Evolutionary conservation across 2,329 filamentous ascomycete species (phyloP).

Genomic region (Ceratocystis destructans): DNA sequence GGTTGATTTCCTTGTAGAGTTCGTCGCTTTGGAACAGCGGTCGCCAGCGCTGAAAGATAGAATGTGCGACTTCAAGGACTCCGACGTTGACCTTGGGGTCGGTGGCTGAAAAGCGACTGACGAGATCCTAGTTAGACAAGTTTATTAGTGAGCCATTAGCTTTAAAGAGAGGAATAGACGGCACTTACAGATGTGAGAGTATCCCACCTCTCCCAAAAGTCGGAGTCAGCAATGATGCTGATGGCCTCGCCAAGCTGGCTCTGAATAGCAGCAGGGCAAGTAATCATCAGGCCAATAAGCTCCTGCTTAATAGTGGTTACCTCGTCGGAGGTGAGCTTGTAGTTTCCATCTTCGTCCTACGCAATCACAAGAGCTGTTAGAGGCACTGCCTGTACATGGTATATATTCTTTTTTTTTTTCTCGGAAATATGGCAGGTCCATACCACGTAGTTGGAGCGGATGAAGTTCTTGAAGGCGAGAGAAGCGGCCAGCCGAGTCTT

Average conservation of each 20-base stretch:
- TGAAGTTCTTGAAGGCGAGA: slow-evolving; percentile 97
- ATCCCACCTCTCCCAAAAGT: slow-evolving; percentile 94
- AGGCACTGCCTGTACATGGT: background rate
- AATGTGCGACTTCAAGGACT: slow-evolving; percentile 92
- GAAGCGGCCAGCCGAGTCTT: slow-evolving; percentile 79
- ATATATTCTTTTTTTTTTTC: background rate
- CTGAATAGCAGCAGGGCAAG: slow-evolving; percentile 74
- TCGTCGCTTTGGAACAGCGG: slow-evolving; percentile 87
- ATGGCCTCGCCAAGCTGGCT: slow-evolving; percentile 92
- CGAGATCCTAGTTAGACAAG: slow-evolving; percentile 51
- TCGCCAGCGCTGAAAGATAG: slow-evolving; percentile 92
- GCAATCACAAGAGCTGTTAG: background rate
- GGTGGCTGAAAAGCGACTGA: slow-evolving; percentile 67
- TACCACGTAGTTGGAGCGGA: slow-evolving; percentile 81
- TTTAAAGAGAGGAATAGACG: background rate
- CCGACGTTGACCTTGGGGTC: slow-evolving; percentile 81
- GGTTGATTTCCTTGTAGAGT: slow-evolving; percentile 89
- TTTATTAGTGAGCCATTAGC: background rate
- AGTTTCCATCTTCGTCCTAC: slow-evolving; percentile 79
- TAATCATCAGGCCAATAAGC: slow-evolving; percentile 92
- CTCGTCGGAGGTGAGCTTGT: slow-evolving; percentile 73
- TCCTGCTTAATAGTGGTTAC: slow-evolving; percentile 86
- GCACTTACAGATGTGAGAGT: slow-evolving; percentile 52
- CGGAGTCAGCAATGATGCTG: slow-evolving; percentile 92
- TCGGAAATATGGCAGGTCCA: slow-evolving; percentile 22